Conservation (phyloP, 2,329 filamentous ascomycete genomes). For the Ceratocystis cubensis region DNA sequence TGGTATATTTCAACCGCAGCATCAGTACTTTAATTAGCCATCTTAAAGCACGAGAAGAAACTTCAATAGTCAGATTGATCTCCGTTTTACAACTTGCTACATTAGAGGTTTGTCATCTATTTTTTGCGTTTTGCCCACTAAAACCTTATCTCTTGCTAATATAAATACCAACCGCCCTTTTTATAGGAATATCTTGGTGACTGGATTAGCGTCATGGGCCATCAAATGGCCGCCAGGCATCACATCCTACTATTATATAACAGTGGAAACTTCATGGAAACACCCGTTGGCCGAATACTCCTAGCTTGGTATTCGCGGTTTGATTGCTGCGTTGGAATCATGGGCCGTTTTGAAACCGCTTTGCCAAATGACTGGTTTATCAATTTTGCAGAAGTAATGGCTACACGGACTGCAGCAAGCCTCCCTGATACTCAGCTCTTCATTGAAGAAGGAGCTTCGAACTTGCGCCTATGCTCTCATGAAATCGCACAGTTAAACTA, state of each 20-base stretch:
- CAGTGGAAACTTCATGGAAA: constrained; percentile 59
- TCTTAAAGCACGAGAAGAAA: constrained; percentile 56
- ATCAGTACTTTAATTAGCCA: constrained; percentile 62
- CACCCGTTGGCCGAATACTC: constrained; percentile 57
- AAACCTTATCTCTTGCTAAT: not conserved
- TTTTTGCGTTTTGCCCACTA: not conserved
- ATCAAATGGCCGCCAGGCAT: constrained; percentile 78
- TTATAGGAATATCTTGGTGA: constrained; percentile 82
- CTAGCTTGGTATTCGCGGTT: constrained; percentile 85
- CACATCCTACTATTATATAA: constrained; percentile 69
- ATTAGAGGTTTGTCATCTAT: constrained; percentile 57
- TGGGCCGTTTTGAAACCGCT: constrained; percentile 64
- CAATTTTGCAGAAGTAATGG: constrained; percentile 37
- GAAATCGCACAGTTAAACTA: constrained; percentile 72
- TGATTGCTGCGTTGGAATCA: constrained; percentile 70
- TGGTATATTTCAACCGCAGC: constrained; percentile 82
- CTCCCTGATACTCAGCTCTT: constrained; percentile 41
- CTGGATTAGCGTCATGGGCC: constrained; percentile 85
- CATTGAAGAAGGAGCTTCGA: constrained; percentile 53
- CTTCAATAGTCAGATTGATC: constrained; percentile 61
- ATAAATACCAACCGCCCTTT: constrained; percentile 22
- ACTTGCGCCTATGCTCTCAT: constrained; percentile 59
- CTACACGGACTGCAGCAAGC: constrained; percentile 3
- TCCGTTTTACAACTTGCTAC: constrained; percentile 86
- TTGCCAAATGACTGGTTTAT: constrained; percentile 70